Evolutionary conservation across 805 yeast species (phyloP).

Genomic region (Priceomyces fermenticarens): DNA sequence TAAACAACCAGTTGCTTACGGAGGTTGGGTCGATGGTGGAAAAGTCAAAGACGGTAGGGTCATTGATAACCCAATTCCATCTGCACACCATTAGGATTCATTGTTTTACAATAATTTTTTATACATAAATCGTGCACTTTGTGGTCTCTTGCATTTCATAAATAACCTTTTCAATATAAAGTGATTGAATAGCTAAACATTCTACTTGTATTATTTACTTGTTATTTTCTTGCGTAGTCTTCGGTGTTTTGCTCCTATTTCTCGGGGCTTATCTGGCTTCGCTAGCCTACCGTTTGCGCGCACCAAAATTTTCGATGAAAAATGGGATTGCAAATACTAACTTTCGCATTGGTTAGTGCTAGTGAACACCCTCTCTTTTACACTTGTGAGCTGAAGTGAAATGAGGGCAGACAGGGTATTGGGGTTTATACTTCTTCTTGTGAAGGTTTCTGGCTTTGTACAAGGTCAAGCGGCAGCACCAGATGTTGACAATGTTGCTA

Average conservation of each 20-base stretch:
- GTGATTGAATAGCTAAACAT: too few species aligned
- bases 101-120: neutral
- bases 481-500: neutral
- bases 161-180: neutral
- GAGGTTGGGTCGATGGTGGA: conserved; percentile 76
- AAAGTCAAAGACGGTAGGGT: conserved; percentile 62
- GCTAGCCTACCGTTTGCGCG: too few species aligned
- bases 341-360: neutral
- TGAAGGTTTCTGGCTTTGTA: neutral
- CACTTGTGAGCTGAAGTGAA: neutral
- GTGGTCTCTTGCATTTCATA: conserved; percentile 4
- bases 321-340: neutral
- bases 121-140: too few species aligned
- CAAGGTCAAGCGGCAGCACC: neutral
- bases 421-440: neutral
- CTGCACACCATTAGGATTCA: conserved; percentile 28
- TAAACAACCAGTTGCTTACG: conserved; percentile 48
- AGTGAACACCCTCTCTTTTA: neutral
- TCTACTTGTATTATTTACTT: too few species aligned
- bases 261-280: too few species aligned
- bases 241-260: too few species aligned
- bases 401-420: neutral
- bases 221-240: too few species aligned
- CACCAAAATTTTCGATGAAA: too few species aligned
- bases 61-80: conserved; percentile 56